Evolutionary conservation across 2,329 filamentous ascomycete genomes (phyloP), one percentile per base, ranked within the genome.

Genomic region (Hysterium pulicare): DNA sequence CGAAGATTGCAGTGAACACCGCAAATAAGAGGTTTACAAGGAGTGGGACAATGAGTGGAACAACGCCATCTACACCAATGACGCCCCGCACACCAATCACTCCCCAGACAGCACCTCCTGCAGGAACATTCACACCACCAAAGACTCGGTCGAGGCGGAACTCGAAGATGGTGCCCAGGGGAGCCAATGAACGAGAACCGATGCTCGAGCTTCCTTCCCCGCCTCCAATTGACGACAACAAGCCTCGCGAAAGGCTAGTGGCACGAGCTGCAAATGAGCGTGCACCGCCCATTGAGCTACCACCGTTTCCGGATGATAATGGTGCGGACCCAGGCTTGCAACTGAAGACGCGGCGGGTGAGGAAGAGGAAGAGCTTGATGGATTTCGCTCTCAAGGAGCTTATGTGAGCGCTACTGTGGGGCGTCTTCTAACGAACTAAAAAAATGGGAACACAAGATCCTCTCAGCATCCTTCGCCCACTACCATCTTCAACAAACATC

Each of bases 341-440:
- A 44, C 40, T 57, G 36, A 65, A 61, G 45, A 49, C 50, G 33
- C 54, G 56, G 31, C 51, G 50, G 28, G 31, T 68, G 23, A 57
- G 55, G 32, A 67, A 67, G 54, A 54, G 64, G 33, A 67, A 64
- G 47, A 66, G 62, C 28, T 46, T 66, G 20, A 64, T 68, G 60
- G 62, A 64, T 39, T 52, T 66, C 21, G 32, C 33, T n/a, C 13
- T 33, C 8, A 33, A 33, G 16, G 17, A 33, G 32, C 32, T 33
- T 7, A 33, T 33, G 15, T 33, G 17, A 33, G 24, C 24, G 24
- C 24, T 28, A 28, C 24, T 28, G 7, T 28, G 24, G 13, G 13
- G 24, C 13, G 24, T 28, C 24, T 7, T 13, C 24, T 28, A 28
- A 8, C 8, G 24, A 28, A 28, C 24, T n/a, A n/a, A n/a, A n/a